Evolutionary conservation across 331 rosid species (phyloP).

Genomic region (Cydonia oblonga): DNA sequence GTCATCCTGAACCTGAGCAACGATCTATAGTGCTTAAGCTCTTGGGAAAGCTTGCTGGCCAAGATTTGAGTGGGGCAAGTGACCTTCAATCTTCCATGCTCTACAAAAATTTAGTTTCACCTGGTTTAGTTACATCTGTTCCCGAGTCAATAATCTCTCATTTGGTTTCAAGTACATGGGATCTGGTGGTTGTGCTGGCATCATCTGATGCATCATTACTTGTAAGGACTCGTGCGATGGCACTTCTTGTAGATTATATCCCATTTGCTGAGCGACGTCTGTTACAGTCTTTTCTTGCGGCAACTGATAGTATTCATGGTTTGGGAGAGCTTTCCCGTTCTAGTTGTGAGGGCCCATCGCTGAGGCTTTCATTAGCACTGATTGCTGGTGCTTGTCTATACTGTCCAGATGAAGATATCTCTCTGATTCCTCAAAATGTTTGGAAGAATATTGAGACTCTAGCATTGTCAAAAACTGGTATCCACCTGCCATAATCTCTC

Average conservation of each 20-base stretch:
- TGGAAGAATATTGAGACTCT: slow-evolving; percentile 67
- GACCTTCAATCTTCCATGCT: slow-evolving; percentile 23
- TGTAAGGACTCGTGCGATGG: slow-evolving; percentile 60
- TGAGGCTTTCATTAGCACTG: slow-evolving; percentile 72
- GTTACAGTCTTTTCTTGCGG: slow-evolving; percentile 62
- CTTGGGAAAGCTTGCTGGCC: slow-evolving; percentile 63
- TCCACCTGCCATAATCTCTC: neutral
- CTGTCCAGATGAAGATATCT: slow-evolving; percentile 66
- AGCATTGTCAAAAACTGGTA: slow-evolving; percentile 60
- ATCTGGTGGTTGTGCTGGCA: slow-evolving; percentile 60
- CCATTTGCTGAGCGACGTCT: slow-evolving; percentile 69
- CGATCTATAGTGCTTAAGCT: slow-evolving; percentile 61
- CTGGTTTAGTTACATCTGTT: slow-evolving; percentile 26
- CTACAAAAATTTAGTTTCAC: slow-evolving; percentile 28
- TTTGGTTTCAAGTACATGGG: slow-evolving; percentile 87
- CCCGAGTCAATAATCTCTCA: slow-evolving; percentile 42
- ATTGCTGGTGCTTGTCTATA: slow-evolving; percentile 73
- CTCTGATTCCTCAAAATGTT: slow-evolving; percentile 64
- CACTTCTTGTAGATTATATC: slow-evolving; percentile 61
- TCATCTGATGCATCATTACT: slow-evolving; percentile 56
- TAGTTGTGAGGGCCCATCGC: slow-evolving; percentile 53
- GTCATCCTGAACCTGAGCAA: slow-evolving; percentile 92
- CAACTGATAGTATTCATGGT: slow-evolving; percentile 61
- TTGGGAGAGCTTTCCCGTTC: slow-evolving; percentile 37
- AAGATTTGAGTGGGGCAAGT: slow-evolving; percentile 35